These are phyloP conservation scores for Geranomyces variabilis DNA, from an alignment of 192 early-diverging fungal genomes.

Conservation along the genomic window DNA sequence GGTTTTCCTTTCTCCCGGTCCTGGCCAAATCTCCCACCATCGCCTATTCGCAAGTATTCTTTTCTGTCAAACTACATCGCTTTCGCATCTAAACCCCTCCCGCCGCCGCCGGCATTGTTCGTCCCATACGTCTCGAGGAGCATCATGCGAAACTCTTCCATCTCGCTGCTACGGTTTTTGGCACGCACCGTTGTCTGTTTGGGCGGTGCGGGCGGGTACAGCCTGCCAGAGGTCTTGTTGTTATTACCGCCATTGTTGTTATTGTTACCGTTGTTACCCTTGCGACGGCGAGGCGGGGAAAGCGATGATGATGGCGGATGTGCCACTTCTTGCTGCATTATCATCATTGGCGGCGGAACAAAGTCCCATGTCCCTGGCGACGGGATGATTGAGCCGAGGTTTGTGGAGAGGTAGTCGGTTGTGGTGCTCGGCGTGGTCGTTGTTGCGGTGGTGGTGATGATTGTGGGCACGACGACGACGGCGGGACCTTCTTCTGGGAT, in stretches of 20 bases:
- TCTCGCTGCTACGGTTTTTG: neutral
- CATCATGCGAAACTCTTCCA: conserved; percentile 2
- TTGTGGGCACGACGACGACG: no score
- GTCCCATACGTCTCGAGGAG: conserved; percentile 9
- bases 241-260: neutral
- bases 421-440: neutral
- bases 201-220: neutral
- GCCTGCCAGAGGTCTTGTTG: neutral
- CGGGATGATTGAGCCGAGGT: no score
- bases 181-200: neutral
- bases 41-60: no score
- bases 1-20: no score
- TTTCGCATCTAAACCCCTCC: no score
- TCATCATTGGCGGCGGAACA: neutral
- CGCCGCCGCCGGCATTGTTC: neutral
- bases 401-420: neutral
- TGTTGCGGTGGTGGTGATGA: neutral
- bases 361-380: no score
- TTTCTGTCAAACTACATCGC: no score
- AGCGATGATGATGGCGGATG: neutral
- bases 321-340: neutral
- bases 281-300: neutral
- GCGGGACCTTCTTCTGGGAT: neutral
- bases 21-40: no score
- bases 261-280: neutral